A percentile compares a stretch with the other conserved stretches of the same genome.
Evolutionary conservation across 805 yeast genomes (phyloP).

Genomic region (Wickerhamiella galacta): DNA sequence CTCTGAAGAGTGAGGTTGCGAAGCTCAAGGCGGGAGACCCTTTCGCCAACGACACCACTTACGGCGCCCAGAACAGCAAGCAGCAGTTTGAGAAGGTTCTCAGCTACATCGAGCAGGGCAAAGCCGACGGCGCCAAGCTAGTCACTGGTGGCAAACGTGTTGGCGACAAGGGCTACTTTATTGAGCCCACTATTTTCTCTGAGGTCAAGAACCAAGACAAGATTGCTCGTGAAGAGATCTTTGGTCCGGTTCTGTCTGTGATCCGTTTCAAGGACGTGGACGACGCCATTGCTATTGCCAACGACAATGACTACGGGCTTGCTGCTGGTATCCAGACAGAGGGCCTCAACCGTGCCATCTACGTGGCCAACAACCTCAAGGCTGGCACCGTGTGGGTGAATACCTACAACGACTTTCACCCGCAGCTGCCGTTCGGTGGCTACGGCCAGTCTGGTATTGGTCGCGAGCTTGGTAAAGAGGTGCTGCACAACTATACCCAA

Average conservation of each 20-base stretch:
- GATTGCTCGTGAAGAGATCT: constrained; percentile 78
- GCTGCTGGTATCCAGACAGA: constrained; percentile 72
- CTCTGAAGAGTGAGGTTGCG: constrained; percentile 35
- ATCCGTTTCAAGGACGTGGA: constrained; percentile 69
- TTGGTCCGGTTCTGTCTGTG: constrained; percentile 84
- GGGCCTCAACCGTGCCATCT: constrained; percentile 56
- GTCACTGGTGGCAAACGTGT: constrained; percentile 70
- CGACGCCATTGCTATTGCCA: constrained; percentile 63
- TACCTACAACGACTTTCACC: constrained; percentile 47
- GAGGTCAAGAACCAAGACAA: constrained; percentile 59
- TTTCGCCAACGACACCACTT: constrained; percentile 57
- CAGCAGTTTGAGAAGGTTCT: constrained; percentile 65
- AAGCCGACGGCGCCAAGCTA: constrained; percentile 68
- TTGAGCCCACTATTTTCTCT: constrained; percentile 67
- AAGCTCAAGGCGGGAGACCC: constrained; percentile 63
- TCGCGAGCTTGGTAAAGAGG: constrained; percentile 64
- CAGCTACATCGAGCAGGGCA: constrained; percentile 59
- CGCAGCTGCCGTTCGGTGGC: constrained; percentile 66
- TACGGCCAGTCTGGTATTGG: constrained; percentile 67
- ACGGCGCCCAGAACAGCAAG: constrained; percentile 86
- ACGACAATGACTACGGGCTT: constrained; percentile 61
- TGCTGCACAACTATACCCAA: constrained; percentile 54
- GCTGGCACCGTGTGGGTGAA: constrained; percentile 85
- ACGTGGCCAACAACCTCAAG: constrained; percentile 54
- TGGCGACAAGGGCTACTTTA: constrained; percentile 36